Base-by-base conservation (phyloP, 108 stramenopile genomes). In the Pseudonitzschia delicatissima region DNA sequence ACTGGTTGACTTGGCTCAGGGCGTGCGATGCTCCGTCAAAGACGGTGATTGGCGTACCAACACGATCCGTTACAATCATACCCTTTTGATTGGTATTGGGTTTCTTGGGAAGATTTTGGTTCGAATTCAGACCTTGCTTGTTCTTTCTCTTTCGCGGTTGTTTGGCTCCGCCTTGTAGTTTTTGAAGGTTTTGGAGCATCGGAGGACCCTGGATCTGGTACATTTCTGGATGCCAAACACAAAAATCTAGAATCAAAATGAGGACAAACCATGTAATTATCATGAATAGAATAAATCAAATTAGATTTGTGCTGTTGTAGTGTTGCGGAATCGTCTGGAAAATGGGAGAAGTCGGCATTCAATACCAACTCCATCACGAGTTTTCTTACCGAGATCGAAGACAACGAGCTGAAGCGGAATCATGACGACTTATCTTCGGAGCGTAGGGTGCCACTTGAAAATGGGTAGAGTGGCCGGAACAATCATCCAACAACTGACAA, bases 181-280 rank as follows among this genome's bases (percentile, higher is more conserved):
- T n/a, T n/a, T n/a, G 42, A 42, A 17, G 23, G 63, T 34, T 45
- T 53, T 34, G 2, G 1, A 74, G 52, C 6, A 47, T 26, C n/a
- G 78, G 82, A 20, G 25, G 27, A 35, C 77, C 82, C 25, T 69
- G 66, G 15, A 78, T 63, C 48, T 83, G 77, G 34, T 76, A 81
- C 80, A 81, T 81, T 62, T 77, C 82, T 23, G 82, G 82, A 39
- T 77, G 64, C 82, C 82, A 83, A 5, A 83, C 52, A 9, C 74
- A 76, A 47, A 69, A 71, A 53, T 83, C 82, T 25, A 79, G 33
- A 64, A 6, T 5, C 4, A 3, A 6, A 44, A 6, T 5, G 7
- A 44, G 42, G n/a, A n/a, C n/a, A n/a, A n/a, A n/a, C n/a, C n/a
- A n/a, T n/a, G n/a, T n/a, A n/a, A n/a, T n/a, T n/a, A n/a, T n/a